Base-by-base conservation (phyloP, 2,329 filamentous ascomycete genomes). In the Arthroderma sp. region DNA sequence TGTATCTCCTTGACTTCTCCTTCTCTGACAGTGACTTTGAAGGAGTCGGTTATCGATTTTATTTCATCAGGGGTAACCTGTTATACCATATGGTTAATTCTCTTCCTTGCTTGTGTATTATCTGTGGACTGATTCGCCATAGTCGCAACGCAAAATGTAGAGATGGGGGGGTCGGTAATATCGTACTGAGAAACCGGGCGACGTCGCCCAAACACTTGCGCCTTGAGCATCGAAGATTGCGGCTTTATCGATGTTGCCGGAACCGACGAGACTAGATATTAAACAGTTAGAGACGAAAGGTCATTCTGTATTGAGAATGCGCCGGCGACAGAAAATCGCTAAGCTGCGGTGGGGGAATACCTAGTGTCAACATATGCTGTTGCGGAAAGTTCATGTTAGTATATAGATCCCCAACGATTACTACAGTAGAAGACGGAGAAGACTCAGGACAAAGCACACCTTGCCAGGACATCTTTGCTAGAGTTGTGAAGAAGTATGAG, bases 151-250 rank as follows among this genome's bases (percentile, higher is more conserved):
- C 43, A 8, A 33, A 22, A 33, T 28, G 29, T 2, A 42, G n/a
- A 30, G 32, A 36, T 15, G 15, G 31, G 27, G 15, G 28, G 29
- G 32, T 32, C 15, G 8, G 10, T 29, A 9, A 33, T 48, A 47
- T 61, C 69, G 64, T 81, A 94, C 86, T 61, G 73, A 69, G 71
- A 94, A 94, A 54, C 73, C 76, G 44, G 75, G 22, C 29, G 79
- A 80, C 36, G 72, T 63, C 49, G 86, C 86, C 85, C 86, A 93
- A 56, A 78, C 74, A 62, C 81, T 86, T 67, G 84, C 83, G 57
- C 86, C 85, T 55, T 83, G 83, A 52, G 68, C 70, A 66, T 83
- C 87, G 72, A 91, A 79, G 64, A 94, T 87, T 61, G 84, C 83
- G 57, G 76, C 87, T 71, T 86, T 81, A 71, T 91, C 82, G 60